Evolutionary conservation across 331 rosid genomes (phyloP), one percentile per base, ranked within the genome.

Genomic region (Quercus lobata): DNA sequence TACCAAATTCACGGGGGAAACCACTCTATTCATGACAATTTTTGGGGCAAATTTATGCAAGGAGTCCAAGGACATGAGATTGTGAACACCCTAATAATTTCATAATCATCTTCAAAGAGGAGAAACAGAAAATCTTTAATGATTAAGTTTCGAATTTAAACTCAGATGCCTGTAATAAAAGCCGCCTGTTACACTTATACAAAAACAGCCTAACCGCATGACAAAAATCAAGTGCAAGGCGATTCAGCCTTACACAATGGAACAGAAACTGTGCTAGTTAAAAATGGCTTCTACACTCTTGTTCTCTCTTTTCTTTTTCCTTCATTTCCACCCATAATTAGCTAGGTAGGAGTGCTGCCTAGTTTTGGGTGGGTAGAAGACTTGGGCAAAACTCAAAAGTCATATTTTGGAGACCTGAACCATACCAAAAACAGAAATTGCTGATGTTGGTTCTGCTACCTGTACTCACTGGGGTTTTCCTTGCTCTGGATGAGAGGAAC

Each of bases 401-500:
- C 24, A 65, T 2, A 30, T 15, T 10, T 24, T 16, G 46, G 11
- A 17, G 18, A 29, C 71, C 41, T 32, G 11, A 16, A 46, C 44
- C 12, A 0, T 63, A 30, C 46, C 41, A 65, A 65, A 65, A 32
- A 44, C 53, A 18, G 17, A 68, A 9, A 19, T 68, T 34, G 25
- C 52, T 68, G 25, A 68, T 34, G 25, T 68, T 66, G 72, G 62
- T 68, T 29, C 55, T 66, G 73, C 80, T 78, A 87, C 53, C 9
- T 44, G 53, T 80, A 87, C 32, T 92, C 83, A 7, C 81, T 75
- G 6, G 94, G 97, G 61, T 94, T 91, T 75, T 88, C 97, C 84
- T 84, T 91, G 86, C 92, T 78, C 61, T 49, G 91, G 80, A 94
- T 87, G 77, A 92, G 90, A 76, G 98, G 98, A 82, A 94, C 98